A percentile compares a stretch with the other conserved stretches of the same genome.
These are phyloP conservation scores for Cryptococcus wingfieldii DNA, from an alignment of 1,284 basidiomycete species.

Conservation along the genomic window DNA sequence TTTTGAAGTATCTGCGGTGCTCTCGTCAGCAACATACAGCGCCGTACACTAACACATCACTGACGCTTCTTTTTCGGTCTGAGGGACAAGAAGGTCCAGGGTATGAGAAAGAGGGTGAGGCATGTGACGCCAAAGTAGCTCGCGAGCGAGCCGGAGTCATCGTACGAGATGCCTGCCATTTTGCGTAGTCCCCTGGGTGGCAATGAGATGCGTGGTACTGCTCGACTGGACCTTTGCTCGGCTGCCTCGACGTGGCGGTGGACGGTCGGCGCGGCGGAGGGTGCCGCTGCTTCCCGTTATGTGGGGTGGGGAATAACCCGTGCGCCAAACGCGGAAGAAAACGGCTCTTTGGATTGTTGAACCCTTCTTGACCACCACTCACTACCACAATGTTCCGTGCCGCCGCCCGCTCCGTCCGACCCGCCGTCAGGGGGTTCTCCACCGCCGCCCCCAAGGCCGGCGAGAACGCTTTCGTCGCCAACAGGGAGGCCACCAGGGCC, in stretches of 20 bases:
- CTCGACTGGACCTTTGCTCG: too few species aligned
- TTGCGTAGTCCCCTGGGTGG: background rate
- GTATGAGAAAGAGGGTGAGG: conserved; percentile 72
- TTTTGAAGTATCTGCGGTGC: conserved; percentile 22
- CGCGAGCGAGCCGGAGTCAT: conserved; percentile 83
- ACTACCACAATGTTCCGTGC: conserved; percentile 18
- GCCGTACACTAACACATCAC: background rate
- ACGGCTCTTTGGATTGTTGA: background rate
- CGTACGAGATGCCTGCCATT: conserved; percentile 58
- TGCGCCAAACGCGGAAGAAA: conserved; percentile 6
- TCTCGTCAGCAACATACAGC: background rate
- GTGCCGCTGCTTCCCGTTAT: background rate
- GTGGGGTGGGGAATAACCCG: too few species aligned
- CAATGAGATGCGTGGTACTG: too few species aligned
- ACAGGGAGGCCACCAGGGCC: conserved; percentile 33
- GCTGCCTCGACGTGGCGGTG: background rate
- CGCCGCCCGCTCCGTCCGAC: conserved; percentile 20
- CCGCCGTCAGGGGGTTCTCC: conserved; percentile 16
- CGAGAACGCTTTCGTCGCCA: conserved; percentile 37
- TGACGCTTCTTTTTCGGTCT: conserved; percentile 23
- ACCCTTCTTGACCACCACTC: conserved; percentile 7
- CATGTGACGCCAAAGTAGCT: conserved; percentile 84
- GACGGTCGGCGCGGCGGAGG: background rate
- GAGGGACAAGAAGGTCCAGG: conserved; percentile 61
- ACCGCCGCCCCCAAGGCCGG: conserved; percentile 13